Base-by-base conservation (phyloP, 106 monocot species). In the Dendrobium chrysotoxum region DNA sequence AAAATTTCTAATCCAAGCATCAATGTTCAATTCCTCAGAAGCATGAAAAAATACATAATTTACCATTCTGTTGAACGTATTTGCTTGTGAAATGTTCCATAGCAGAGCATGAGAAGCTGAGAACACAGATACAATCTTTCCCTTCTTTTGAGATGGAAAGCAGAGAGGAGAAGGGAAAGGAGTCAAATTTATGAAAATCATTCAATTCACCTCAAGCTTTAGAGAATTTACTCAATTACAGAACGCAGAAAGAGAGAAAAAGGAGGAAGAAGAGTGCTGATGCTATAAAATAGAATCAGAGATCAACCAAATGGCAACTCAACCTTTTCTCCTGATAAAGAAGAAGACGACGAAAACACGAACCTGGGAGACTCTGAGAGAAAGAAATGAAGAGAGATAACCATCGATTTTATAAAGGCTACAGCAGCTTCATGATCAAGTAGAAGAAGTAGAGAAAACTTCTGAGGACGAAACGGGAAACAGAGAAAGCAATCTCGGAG, bases 401-500 rank as follows among this genome's bases (percentile, higher is more conserved):
- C 38, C 35, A 9, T n/a, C 71, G 3, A 28, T 71, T 65, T 31
- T 6, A 31, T 30, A 71, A 71, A 7, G 71, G 11, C 31, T 38
- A 10, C 23, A 65, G 11, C 64, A 23, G 6, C 64, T 13, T 50
- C 71, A 5, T 13, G 26, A 26, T 76, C 47, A 76, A 17, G 47
- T 45, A 0, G 40, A 47, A 21, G 76, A 76, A 76, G 76, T 0
- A 18, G 46, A 76, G 3, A 44, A 76, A 18, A 76, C 50, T 11
- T 72, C 71, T 0, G 85, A 80, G 25, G 85, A 85, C 53, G 77
- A 53, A 17, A 90, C 80, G 13, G 93, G 90, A 28, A 93, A 93
- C 7, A 93, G 82, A 23, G 90, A 88, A 35, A 93, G 85, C 0
- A 93, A 86, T 81, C 85, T 71, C 3, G 93, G 90, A 0, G 88